Evolutionary conservation across 208 protist species (phyloP).

Genomic region (Trypanosoma melophagium): DNA sequence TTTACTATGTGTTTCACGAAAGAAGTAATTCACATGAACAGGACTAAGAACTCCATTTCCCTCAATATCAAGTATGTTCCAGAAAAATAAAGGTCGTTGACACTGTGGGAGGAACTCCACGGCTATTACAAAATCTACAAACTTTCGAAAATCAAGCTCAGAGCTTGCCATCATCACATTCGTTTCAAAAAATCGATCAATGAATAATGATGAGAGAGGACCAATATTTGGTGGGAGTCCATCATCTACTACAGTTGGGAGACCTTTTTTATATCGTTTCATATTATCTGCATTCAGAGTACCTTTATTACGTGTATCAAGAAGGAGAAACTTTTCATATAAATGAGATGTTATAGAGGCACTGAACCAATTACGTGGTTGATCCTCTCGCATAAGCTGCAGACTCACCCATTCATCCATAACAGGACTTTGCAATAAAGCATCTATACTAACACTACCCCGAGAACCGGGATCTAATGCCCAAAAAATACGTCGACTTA

Average conservation of each 20-base stretch:
- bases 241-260: conserved; percentile 84
- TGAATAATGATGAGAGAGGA: conserved; percentile 81
- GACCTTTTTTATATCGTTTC: conserved; percentile 80
- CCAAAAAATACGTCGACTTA: conserved; percentile 89
- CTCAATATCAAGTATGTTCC: conserved; percentile 87
- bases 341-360: conserved; percentile 68
- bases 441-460: conserved; percentile 76
- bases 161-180: conserved; percentile 80
- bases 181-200: conserved; percentile 91
- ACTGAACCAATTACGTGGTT: conserved; percentile 82
- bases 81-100: conserved; percentile 81
- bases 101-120: conserved; percentile 82
- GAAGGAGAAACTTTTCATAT: conserved; percentile 85
- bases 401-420: conserved; percentile 90
- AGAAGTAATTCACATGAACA: conserved; percentile 85
- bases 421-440: conserved; percentile 69
- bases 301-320: conserved; percentile 81
- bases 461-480: conserved; percentile 77
- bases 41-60: conserved; percentile 65
- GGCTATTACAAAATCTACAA: conserved; percentile 92
- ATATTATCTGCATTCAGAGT: conserved; percentile 83
- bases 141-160: conserved; percentile 92
- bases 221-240: conserved; percentile 68
- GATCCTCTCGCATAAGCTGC: conserved; percentile 79
- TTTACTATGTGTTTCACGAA: conserved; percentile 86